phyloP scores from a whole-genome alignment of 1,139 yeast species.

The Zygoascus meyerae region DNA sequence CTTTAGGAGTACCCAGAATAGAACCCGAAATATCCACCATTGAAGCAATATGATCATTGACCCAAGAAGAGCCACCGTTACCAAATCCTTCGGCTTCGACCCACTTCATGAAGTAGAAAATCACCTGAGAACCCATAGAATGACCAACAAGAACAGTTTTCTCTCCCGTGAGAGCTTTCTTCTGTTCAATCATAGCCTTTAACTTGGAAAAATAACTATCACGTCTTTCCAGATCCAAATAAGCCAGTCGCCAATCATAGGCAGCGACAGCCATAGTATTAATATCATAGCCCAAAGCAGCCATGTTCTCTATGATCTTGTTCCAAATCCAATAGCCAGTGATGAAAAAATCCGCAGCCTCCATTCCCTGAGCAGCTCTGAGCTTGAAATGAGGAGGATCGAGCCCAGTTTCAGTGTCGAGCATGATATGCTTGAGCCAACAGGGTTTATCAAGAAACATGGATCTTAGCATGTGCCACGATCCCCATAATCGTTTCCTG shows the following conservation, averaged over 20 bases:
- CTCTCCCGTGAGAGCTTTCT: constrained; percentile 48
- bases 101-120: constrained; percentile 89
- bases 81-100: constrained; percentile 91
- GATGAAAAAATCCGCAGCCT: constrained; percentile 92
- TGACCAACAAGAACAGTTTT: constrained; percentile 82
- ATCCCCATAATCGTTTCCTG: constrained; percentile 92
- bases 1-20: constrained; percentile 86
- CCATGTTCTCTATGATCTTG: constrained; percentile 83
- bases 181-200: constrained; percentile 64
- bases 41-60: constrained; percentile 72
- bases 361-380: constrained; percentile 94
- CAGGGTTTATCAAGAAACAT: constrained; percentile 89
- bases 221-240: constrained; percentile 76
- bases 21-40: constrained; percentile 86
- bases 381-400: constrained; percentile 80
- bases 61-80: constrained; percentile 86
- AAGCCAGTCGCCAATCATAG: constrained; percentile 94
- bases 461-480: constrained; percentile 87
- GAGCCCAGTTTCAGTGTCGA: constrained; percentile 85
- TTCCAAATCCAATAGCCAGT: constrained; percentile 99
- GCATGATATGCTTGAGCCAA: constrained; percentile 87
- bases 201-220: constrained; percentile 79
- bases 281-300: constrained; percentile 91
- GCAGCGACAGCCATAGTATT: constrained; percentile 86
- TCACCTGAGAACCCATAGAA: constrained; percentile 93